Conservation (phyloP, 768 basidiomycete genomes). For the Guyanaporus albipodus region DNA sequence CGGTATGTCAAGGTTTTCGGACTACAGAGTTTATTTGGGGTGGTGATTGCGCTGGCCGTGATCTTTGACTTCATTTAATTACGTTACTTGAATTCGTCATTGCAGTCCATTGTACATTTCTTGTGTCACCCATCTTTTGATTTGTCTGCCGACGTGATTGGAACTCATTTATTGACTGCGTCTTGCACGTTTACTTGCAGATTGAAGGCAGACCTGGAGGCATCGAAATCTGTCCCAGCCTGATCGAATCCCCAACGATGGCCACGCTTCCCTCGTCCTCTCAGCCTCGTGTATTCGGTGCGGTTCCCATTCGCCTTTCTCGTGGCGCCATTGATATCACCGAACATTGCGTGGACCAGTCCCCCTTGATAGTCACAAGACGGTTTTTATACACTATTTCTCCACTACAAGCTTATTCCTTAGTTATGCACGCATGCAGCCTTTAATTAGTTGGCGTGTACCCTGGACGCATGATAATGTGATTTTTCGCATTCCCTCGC, state of each 20-base stretch:
- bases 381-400: conserved; percentile 27
- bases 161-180: conserved; percentile 38
- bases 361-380: conserved; percentile 2
- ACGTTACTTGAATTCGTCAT: conserved; percentile 19
- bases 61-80: conserved; percentile 50
- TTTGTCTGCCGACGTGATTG: conserved; percentile 15
- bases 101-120: conserved; percentile 19
- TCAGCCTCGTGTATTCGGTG: conserved; percentile 37
- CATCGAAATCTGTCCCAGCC: conserved; percentile 35
- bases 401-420: conserved; percentile 25
- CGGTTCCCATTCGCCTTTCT: conserved; percentile 23
- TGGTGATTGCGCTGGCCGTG: conserved; percentile 49
- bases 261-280: conserved; percentile 4
- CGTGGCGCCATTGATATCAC: conserved; percentile 18
- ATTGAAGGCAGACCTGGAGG: conserved; percentile 65
- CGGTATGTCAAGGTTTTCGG: conserved; percentile 69
- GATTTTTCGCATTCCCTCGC: no score
- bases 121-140: conserved; percentile 13
- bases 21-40: conserved; percentile 53
- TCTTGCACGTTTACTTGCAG: conserved; percentile 38
- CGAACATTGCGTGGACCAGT: conserved; percentile 13
- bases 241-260: conserved; percentile 19
- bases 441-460: conserved; percentile 22
- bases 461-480: conserved; percentile 14
- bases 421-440: conserved; percentile 23